These are phyloP conservation scores for Calocybe indica DNA, from an alignment of 768 basidiomycete species.

Conservation along the genomic window DNA sequence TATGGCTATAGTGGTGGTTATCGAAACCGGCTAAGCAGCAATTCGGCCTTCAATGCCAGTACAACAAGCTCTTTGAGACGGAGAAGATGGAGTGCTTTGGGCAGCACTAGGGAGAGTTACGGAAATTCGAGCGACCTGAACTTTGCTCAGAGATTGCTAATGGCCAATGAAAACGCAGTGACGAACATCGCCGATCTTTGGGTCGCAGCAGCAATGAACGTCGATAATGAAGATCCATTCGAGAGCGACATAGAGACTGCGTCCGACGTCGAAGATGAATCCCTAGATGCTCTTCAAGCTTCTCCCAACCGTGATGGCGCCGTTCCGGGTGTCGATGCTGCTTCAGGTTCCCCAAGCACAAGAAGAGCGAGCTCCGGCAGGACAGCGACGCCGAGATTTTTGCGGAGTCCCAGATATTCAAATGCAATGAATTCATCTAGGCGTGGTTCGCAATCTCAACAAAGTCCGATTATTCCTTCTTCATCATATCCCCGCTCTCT, in stretches of 20 bases:
- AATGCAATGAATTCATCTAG: constrained; percentile 17
- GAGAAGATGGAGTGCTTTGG: constrained; percentile 43
- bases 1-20: constrained; percentile 67
- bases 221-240: constrained; percentile 83
- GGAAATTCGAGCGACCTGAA: constrained; percentile 53
- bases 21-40: constrained; percentile 50
- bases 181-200: constrained; percentile 95
- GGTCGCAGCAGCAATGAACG: constrained; percentile 96
- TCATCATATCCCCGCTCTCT: constrained; percentile 15
- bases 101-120: constrained; percentile 33
- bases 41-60: constrained; percentile 34
- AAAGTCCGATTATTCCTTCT: constrained; percentile 21
- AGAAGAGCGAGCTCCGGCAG: no score
- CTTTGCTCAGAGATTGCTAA: constrained; percentile 81
- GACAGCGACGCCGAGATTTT: no score
- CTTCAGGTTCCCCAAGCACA: no score
- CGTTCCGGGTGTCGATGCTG: no score
- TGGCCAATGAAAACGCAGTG: constrained; percentile 93
- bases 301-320: not conserved
- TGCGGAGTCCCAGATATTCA: no score
- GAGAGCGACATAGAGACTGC: constrained; percentile 46
- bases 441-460: constrained; percentile 25
- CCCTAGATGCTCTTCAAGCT: constrained; percentile 16
- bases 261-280: constrained; percentile 23
- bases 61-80: constrained; percentile 47